Base-by-base conservation (phyloP, 2,329 filamentous ascomycete species). In the Didymella pomorum region DNA sequence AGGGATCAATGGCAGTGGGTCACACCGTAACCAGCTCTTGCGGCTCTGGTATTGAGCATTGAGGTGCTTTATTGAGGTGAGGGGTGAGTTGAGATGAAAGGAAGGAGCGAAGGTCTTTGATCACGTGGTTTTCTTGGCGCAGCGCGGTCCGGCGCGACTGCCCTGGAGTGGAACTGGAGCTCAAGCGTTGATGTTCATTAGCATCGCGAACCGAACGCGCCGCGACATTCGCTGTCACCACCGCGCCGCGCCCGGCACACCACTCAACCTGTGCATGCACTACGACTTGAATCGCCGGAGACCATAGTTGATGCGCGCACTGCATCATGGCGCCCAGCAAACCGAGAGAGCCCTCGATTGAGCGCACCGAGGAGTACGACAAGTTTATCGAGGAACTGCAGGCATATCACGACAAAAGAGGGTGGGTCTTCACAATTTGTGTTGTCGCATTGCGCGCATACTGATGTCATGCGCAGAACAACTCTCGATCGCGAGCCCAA, bases 401-500 rank as follows among this genome's bases (percentile, higher is more conserved):
- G 49, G 86, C 83, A 45, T 96, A 92, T 73, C 92, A 96, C 77
- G 83, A 88, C 68, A 87, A 91, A 76, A 86, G 92, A 79, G 92
- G 92, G 83, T 85, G 67, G 31, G 81, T 76, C 18, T 50, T 60
- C 14, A 35, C 37, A 46, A 29, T 52, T 55, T 54, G 60, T 61
- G 46, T 60, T 45, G 45, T 61, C 42, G 61, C 65, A 68, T 66
- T 71, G 55, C 56, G 61, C 59, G 58, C 52, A 61, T 65, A 56
- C 67, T 67, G 69, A 67, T 53, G 53, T 60, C 53, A 62, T 63
- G 60, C 65, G 58, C 70, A 86, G 83, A 53, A 96, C 91, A 8
- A 79, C 83, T 56, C 87, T 96, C 66, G 92, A 96, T 61, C 83
- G 88, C 28, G 89, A 93, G 74, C 92, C 92, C 50, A 93, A 91